A percentile compares a stretch with the other conserved stretches of the same genome.
These are phyloP conservation scores for Mercurialis annua DNA, from an alignment of 345 rosid genomes.

Conservation along the genomic window DNA sequence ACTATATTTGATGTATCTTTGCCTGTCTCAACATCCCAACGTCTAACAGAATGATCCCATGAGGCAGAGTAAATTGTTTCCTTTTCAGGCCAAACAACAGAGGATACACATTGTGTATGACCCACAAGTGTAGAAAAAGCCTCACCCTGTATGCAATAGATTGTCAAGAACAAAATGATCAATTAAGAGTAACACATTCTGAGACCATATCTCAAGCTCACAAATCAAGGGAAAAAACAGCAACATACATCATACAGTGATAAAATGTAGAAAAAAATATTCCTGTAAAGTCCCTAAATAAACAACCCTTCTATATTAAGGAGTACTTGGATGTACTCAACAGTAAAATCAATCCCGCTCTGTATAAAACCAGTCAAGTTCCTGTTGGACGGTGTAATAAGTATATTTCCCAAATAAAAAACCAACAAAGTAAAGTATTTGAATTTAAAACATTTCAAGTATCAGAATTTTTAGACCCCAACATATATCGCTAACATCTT, in stretches of 20 bases:
- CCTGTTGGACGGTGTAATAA: not conserved
- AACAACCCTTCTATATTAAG: not conserved
- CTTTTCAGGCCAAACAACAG: constrained; percentile 78
- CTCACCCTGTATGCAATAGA: constrained; percentile 55
- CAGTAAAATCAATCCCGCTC: too few species aligned
- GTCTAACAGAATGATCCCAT: constrained; percentile 90
- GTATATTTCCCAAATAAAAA: not conserved
- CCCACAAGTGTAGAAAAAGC: constrained; percentile 77
- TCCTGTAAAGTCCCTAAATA: not conserved
- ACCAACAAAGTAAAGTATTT: not conserved
- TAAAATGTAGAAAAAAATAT: not conserved
- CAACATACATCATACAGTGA: not conserved
- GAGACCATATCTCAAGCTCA: constrained; percentile 1
- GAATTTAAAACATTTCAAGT: not conserved
- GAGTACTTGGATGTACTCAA: not conserved
- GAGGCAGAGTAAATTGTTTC: constrained; percentile 79
- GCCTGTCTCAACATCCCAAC: constrained; percentile 88
- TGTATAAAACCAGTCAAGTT: not conserved
- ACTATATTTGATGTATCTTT: constrained; percentile 69
- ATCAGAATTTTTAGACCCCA: not conserved
- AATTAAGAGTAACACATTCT: not conserved
- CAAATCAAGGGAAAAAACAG: constrained; percentile 2
- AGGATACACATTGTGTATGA: constrained; percentile 82
- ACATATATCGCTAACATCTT: not conserved
- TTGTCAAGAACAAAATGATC: not conserved